These are phyloP conservation scores for Tylopilus sp. DNA, from an alignment of 768 basidiomycete species.

Conservation along the genomic window DNA sequence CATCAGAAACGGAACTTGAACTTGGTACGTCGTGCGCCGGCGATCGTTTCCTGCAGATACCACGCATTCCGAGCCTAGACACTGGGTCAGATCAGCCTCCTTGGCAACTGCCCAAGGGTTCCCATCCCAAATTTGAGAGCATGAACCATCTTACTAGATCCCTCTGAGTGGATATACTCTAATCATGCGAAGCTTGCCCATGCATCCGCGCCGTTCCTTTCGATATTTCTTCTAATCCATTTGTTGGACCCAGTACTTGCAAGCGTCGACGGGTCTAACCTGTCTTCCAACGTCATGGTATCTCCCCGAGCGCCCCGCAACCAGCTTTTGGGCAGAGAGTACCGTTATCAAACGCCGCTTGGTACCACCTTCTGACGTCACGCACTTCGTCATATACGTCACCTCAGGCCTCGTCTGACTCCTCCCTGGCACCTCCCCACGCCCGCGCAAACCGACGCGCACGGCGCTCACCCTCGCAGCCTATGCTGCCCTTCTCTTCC, in stretches of 20 bases:
- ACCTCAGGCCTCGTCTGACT: conserved; percentile 59
- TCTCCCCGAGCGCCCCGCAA: conserved; percentile 12
- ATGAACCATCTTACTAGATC: too few relatives aligned
- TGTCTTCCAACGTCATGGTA: conserved; percentile 76
- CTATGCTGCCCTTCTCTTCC: conserved; percentile 54
- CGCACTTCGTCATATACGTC: conserved; percentile 63
- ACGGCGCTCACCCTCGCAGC: conserved; percentile 60
- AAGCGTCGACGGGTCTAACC: conserved; percentile 61
- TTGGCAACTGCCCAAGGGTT: too few relatives aligned
- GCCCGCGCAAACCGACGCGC: conserved; percentile 37
- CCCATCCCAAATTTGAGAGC: too few relatives aligned
- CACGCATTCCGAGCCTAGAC: too few relatives aligned
- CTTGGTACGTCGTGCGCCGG: too few relatives aligned
- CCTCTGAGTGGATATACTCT: too few relatives aligned
- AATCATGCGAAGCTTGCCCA: conserved; percentile 64
- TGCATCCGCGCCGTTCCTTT: conserved; percentile 71
- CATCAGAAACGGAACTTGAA: too few relatives aligned
- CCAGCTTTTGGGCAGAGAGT: conserved; percentile 79
- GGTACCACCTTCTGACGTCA: conserved; percentile 63
- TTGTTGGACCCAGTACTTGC: conserved; percentile 72
- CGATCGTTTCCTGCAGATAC: too few relatives aligned
- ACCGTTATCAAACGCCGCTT: conserved; percentile 74
- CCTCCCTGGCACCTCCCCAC: conserved; percentile 36
- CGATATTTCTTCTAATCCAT: conserved; percentile 73
- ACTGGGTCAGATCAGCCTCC: too few relatives aligned